Base-by-base conservation (phyloP, 2,329 filamentous ascomycete genomes). In the Canariomyces notabilis region DNA sequence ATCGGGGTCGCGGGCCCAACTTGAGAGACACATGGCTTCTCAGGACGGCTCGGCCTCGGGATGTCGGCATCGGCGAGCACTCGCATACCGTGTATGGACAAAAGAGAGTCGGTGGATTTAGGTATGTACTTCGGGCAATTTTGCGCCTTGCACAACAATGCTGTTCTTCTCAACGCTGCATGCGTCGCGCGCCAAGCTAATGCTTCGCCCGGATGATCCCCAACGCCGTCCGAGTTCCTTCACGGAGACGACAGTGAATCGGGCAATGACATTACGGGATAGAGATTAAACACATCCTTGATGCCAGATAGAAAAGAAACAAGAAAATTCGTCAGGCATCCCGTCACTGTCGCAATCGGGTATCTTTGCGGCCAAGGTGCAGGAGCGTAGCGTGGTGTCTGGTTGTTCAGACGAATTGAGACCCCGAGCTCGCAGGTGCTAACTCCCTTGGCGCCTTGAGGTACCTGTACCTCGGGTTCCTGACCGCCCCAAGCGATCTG, bases 401-500 rank as follows among this genome's bases (percentile, higher is more conserved):
- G 29, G 37, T 29, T 42, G 9, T 22, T 37, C 32, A 35, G 26
- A 29, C 4, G 26, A 29, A 12, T 11, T 29, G 26, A 8, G 26
- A 23, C 36, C 31, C 41, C 15, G 16, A 35, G 15, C 41, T 35
- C n/a, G 41, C 42, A 48, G 26, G 37, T 45, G 41, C 29, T 43
- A 31, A 43, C 18, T 15, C 22, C 16, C 19, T 15, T 19, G 31
- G 18, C 15, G 5, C 15, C 37, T 2, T 3, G 15, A 60, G 46
- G 60, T 63, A 63, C 58, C 48, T 51, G 54, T 63, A 62, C 61
- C 50, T 61, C 47, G 34, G 40, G 45, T 18, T 37, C 34, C 51
- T 54, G 55, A 60, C 56, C 58, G 51, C 59, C 50, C 52, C 47
- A 32, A 43, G 37, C 37, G 29, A 33, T 40, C 18, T 52, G 55